These are phyloP conservation scores for Neurospora pannonica DNA, from an alignment of 495 filamentous ascomycete genomes.

Conservation along the genomic window DNA sequence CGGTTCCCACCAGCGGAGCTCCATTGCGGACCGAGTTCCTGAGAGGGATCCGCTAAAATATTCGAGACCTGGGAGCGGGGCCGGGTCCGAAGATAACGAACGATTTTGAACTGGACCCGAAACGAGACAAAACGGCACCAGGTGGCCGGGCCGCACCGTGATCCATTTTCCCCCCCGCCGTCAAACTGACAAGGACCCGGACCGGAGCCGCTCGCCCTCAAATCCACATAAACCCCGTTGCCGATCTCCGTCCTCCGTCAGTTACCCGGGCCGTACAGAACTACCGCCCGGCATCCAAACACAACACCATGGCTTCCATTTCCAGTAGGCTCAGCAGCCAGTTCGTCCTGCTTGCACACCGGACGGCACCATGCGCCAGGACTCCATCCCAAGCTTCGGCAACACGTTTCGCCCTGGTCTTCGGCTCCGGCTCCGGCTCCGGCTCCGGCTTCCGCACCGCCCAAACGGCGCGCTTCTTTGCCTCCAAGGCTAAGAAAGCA, in stretches of 20 bases:
- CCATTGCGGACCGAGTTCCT: background rate
- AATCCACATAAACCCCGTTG: background rate
- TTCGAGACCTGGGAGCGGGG: background rate
- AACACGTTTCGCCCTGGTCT: background rate
- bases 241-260: background rate
- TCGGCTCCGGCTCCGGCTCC: background rate
- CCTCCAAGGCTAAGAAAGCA: slow-evolving; percentile 4
- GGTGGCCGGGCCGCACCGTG: background rate
- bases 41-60: background rate
- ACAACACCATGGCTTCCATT: slow-evolving; percentile 15
- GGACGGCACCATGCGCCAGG: slow-evolving; percentile 6
- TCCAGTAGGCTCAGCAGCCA: slow-evolving; percentile 11
- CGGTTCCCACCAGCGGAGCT: background rate
- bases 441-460: background rate
- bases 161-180: background rate
- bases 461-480: background rate
- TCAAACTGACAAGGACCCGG: background rate
- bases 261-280: background rate
- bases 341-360: slow-evolving; percentile 8
- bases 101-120: background rate
- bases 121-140: background rate
- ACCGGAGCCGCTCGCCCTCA: background rate
- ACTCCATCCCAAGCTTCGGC: background rate
- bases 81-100: background rate
- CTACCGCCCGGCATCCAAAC: background rate